Percentiles rank a stretch among this genome's conserved stretches.
Evolutionary conservation across 176 grass and related monocot species (phyloP).

Genomic region (Puccinellia tenuiflora): DNA sequence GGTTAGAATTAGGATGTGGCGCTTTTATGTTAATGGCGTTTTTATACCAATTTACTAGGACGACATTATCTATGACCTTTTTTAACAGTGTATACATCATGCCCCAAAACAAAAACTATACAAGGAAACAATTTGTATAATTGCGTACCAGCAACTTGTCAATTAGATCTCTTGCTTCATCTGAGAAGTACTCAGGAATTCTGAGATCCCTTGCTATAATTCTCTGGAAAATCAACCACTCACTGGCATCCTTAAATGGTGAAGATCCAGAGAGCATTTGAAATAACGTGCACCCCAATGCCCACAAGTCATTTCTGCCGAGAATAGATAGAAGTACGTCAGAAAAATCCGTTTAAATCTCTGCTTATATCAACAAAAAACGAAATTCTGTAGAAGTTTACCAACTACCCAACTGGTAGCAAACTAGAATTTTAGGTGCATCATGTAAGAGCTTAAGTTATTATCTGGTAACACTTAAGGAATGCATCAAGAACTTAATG

Average conservation of each 20-base stretch:
- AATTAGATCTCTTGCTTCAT: conserved; percentile 78
- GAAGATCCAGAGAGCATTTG: conserved; percentile 98
- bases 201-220: conserved; percentile 86
- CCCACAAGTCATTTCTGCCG: conserved; percentile 95
- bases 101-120: not conserved
- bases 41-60: not conserved
- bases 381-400: not conserved
- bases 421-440: not conserved
- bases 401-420: not conserved
- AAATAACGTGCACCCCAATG: conserved; percentile 85
- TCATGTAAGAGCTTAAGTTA: not conserved
- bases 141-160: conserved; percentile 86
- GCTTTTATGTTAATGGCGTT: not conserved
- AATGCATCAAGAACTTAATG: not conserved
- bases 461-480: not conserved
- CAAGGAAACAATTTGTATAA: not conserved
- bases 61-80: not conserved
- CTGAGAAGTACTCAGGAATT: conserved; percentile 81
- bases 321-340: conserved; percentile 20
- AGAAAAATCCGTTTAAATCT: not conserved
- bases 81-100: not conserved
- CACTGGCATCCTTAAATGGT: conserved; percentile 94
- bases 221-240: conserved; percentile 96
- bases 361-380: not conserved
- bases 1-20: not conserved